These are phyloP conservation scores for Candida saitoana DNA, from an alignment of 805 yeast genomes.

Conservation along the genomic window DNA sequence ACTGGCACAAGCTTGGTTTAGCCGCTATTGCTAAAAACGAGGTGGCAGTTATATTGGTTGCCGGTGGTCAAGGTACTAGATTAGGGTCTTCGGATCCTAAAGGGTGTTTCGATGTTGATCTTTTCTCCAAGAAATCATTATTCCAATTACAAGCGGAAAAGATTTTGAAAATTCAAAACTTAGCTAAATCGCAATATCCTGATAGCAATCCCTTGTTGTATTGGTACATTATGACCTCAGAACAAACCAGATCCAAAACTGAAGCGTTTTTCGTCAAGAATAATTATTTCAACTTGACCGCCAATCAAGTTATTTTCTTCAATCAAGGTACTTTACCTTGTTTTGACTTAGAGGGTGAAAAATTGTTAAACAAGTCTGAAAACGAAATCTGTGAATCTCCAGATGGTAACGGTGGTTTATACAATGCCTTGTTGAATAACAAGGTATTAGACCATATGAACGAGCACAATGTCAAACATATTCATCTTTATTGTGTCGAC, in stretches of 20 bases:
- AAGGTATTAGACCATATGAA: slow-evolving; percentile 66
- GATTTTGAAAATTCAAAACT: slow-evolving; percentile 55
- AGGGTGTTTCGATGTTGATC: slow-evolving; percentile 85
- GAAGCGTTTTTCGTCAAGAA: slow-evolving; percentile 62
- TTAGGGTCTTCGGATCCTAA: slow-evolving; percentile 87
- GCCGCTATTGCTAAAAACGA: slow-evolving; percentile 63
- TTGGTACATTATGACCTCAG: slow-evolving; percentile 95
- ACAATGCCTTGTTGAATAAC: slow-evolving; percentile 69
- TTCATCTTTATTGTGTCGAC: slow-evolving; percentile 97
- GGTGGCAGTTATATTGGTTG: slow-evolving; percentile 89
- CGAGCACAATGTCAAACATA: slow-evolving; percentile 69
- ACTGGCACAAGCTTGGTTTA: slow-evolving; percentile 55
- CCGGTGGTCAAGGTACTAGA: slow-evolving; percentile 98
- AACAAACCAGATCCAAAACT: slow-evolving; percentile 75
- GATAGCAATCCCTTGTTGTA: slow-evolving; percentile 10
- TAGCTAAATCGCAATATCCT: slow-evolving; percentile 34
- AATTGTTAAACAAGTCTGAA: slow-evolving; percentile 59
- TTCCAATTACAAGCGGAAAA: slow-evolving; percentile 94
- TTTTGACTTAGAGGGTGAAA: slow-evolving; percentile 62
- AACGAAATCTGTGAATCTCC: slow-evolving; percentile 75
- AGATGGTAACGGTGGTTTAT: slow-evolving; percentile 97
- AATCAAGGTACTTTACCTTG: slow-evolving; percentile 97
- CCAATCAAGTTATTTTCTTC: slow-evolving; percentile 67
- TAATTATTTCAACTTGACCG: slow-evolving; percentile 65
- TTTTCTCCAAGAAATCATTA: slow-evolving; percentile 79